Base-by-base conservation (phyloP, 2,329 filamentous ascomycete genomes). In the Alternaria dauci region DNA sequence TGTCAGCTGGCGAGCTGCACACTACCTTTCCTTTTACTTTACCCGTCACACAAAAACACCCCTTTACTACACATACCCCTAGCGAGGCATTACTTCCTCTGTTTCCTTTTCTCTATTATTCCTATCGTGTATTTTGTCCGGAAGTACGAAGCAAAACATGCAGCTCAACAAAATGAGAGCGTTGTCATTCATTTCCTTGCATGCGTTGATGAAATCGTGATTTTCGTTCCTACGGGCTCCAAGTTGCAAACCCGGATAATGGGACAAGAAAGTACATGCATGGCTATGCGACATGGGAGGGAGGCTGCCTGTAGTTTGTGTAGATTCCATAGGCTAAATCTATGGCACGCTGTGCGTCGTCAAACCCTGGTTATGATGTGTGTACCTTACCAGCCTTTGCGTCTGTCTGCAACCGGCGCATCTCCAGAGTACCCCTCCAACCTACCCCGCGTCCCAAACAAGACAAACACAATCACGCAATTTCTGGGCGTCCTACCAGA, bases 271-370 rank as follows among this genome's bases (percentile, higher is more conserved):
- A 20, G n/a, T 47, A 47, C 26, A 42, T 32, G 18, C 38, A 39
- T 28, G 26, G 43, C 25, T 36, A 28, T 36, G 25, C 18, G 23
- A 41, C 14, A 18, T 14, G 26, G 51, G 56, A 58, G 26, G 51
- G 56, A 58, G 56, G 51, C 43, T 48, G n/a, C 34, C 20, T 55
- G 56, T 59, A 16, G 30, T 42, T 55, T 55, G 26, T 23, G 30
- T 59, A 55, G 36, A 55, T 48, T 48, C 51, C 20, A 23, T 52
- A 52, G 8, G 56, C 32, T 55, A 28, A 26, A 55, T 48, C 28
- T 39, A 59, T 59, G 23, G 34, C 28, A 55, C 36, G n/a, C 28
- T 48, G n/a, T 59, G 36, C 43, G 28, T 18, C 12, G 9, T 25
- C 36, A 12, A 50, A 34, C n/a, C 32, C 20, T 26, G 25, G 14